Evolutionary conservation across 768 basidiomycete genomes (phyloP).

Genomic region (Pilatotrama ljubarskyi): DNA sequence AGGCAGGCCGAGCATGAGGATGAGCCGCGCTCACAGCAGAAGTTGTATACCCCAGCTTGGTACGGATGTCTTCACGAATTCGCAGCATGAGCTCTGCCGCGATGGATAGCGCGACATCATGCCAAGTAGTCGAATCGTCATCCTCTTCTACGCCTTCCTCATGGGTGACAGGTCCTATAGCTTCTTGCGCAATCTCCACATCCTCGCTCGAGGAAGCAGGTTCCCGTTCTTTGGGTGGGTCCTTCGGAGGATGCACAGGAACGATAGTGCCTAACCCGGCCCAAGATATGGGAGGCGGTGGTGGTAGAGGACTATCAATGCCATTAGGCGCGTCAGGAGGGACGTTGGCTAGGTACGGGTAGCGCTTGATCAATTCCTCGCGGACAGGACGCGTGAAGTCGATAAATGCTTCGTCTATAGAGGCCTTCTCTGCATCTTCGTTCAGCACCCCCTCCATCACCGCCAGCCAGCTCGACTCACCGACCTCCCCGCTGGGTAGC

Average conservation of each 20-base stretch:
- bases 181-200: background rate
- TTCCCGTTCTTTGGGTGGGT: conserved; percentile 20
- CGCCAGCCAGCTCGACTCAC: conserved; percentile 41
- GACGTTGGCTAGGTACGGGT: conserved; percentile 72
- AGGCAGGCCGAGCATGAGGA: background rate
- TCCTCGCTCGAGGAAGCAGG: conserved; percentile 3
- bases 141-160: conserved; percentile 23
- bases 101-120: conserved; percentile 87
- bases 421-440: conserved; percentile 72
- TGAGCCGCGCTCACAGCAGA: conserved; percentile 65
- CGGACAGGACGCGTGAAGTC: conserved; percentile 87
- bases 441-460: background rate
- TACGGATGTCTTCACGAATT: conserved; percentile 65
- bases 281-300: conserved; percentile 69
- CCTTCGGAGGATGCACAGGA: conserved; percentile 44
- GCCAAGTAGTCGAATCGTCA: conserved; percentile 65
- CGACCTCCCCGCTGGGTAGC: conserved; percentile 78
- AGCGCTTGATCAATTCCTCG: conserved; percentile 66
- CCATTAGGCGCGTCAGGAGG: conserved; percentile 71
- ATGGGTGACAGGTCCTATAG: background rate
- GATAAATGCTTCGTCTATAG: conserved; percentile 96
- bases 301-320: conserved; percentile 74
- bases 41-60: conserved; percentile 85
- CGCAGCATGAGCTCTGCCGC: conserved; percentile 86
- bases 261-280: conserved; percentile 59